Evolutionary conservation across 2,329 filamentous ascomycete genomes (phyloP).

Genomic region (Corynespora cassiicola): DNA sequence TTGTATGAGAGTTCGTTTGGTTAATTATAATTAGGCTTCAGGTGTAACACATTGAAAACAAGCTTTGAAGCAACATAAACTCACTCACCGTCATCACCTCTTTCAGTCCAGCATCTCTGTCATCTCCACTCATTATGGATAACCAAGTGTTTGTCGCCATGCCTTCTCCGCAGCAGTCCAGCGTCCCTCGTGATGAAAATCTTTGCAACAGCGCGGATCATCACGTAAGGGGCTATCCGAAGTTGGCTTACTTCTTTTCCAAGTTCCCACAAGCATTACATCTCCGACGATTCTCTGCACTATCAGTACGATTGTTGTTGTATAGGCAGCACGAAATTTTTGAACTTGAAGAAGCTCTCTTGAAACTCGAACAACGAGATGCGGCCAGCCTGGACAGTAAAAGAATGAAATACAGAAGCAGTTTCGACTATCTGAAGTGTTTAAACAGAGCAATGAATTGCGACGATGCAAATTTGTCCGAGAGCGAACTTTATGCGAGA

Average conservation of each 20-base stretch:
- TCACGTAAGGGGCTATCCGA: conserved; percentile 12
- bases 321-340: conserved; percentile 12
- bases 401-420: background rate
- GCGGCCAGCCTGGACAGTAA: background rate
- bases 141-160: background rate
- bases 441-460: background rate
- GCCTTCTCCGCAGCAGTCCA: background rate
- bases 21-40: too few relatives aligned
- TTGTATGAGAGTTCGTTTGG: too few relatives aligned
- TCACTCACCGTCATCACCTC: too few relatives aligned
- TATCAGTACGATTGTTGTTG: conserved; percentile 10
- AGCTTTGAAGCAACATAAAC: too few relatives aligned
- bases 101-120: too few relatives aligned
- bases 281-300: conserved; percentile 15
- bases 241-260: conserved; percentile 13
- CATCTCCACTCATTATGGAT: too few relatives aligned
- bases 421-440: conserved; percentile 6
- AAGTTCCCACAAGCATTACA: conserved; percentile 9
- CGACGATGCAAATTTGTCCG: too few relatives aligned
- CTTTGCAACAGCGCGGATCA: conserved; percentile 1
- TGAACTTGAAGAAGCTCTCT: conserved; percentile 6
- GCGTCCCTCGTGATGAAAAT: too few relatives aligned
- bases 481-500: too few relatives aligned
- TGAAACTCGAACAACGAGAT: conserved; percentile 7
- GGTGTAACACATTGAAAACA: too few relatives aligned